phyloP scores from a whole-genome alignment of 108 stramenopile genomes.

The Nannochloropsis salina region DNA sequence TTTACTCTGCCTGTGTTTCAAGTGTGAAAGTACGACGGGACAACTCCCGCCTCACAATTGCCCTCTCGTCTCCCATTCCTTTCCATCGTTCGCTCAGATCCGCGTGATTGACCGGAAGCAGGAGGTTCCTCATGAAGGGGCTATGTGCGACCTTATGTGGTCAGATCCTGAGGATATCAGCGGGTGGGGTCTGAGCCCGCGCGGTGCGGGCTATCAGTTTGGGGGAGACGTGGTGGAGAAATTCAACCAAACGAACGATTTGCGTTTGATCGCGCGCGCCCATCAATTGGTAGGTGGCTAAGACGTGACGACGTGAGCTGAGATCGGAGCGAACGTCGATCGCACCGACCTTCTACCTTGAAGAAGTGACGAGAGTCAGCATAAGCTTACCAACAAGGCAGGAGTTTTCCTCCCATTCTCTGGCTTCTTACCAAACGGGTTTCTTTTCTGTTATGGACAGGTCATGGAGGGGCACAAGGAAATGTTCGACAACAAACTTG shows the following conservation, averaged over 20 bases:
- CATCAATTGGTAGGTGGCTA: constrained; percentile 57
- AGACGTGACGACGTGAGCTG: neutral
- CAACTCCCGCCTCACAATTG: neutral
- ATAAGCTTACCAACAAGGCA: too few species aligned
- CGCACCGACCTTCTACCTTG: too few species aligned
- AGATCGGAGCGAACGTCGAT: too few species aligned
- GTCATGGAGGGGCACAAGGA: constrained; percentile 96
- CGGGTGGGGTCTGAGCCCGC: constrained; percentile 91
- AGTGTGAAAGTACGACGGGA: neutral
- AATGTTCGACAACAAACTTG: constrained; percentile 88
- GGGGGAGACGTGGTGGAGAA: constrained; percentile 91
- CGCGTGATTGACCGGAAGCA: constrained; percentile 96
- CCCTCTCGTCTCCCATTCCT: neutral
- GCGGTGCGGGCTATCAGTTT: constrained; percentile 97
- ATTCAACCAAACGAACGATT: constrained; percentile 85
- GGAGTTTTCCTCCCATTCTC: neutral
- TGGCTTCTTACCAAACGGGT: neutral
- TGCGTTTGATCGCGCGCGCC: constrained; percentile 88
- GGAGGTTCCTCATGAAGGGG: constrained; percentile 98
- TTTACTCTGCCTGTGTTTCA: neutral
- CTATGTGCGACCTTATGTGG: constrained; percentile 99
- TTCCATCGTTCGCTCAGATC: constrained; percentile 63
- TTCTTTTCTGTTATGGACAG: constrained; percentile 54
- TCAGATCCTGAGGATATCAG: constrained; percentile 95
- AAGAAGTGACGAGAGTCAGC: too few species aligned